Evolutionary conservation across 1,284 basidiomycete genomes (phyloP).

Genomic region (Termitomyces sp.): DNA sequence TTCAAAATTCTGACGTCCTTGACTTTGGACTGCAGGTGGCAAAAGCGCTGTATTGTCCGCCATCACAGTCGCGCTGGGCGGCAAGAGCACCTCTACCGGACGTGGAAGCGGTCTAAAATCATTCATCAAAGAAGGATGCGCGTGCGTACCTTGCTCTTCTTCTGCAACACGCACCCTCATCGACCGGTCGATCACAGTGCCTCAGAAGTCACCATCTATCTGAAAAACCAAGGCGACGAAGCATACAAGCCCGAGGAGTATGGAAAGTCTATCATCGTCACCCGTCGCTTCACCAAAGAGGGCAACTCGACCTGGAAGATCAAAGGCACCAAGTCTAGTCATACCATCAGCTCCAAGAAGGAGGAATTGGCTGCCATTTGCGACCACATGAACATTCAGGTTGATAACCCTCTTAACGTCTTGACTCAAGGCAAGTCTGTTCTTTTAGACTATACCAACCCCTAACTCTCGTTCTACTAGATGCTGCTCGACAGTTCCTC

Average conservation of each 20-base stretch:
- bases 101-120: conserved; percentile 84
- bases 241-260: conserved; percentile 83
- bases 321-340: conserved; percentile 58
- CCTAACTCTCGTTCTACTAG: conserved; percentile 24
- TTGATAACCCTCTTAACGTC: conserved; percentile 96
- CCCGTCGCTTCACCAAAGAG: conserved; percentile 74
- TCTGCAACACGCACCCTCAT: background rate
- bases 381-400: conserved; percentile 94
- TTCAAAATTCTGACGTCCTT: background rate
- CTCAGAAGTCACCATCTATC: conserved; percentile 72
- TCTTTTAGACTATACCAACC: background rate
- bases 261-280: conserved; percentile 81
- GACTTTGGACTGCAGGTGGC: conserved; percentile 53
- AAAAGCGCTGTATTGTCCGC: conserved; percentile 95
- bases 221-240: conserved; percentile 88
- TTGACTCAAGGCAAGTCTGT: conserved; percentile 74
- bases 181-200: conserved; percentile 35
- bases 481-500: conserved; percentile 77
- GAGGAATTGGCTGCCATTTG: conserved; percentile 85
- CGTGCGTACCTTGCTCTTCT: conserved; percentile 40
- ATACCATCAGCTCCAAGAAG: conserved; percentile 72
- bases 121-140: conserved; percentile 83
- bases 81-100: conserved; percentile 86
- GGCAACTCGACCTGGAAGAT: conserved; percentile 84
- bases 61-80: conserved; percentile 90